Evolutionary conservation across 352 stramenopile species (phyloP), one percentile per base, ranked within the genome.

Genomic region (Labyrinthula sp.): DNA sequence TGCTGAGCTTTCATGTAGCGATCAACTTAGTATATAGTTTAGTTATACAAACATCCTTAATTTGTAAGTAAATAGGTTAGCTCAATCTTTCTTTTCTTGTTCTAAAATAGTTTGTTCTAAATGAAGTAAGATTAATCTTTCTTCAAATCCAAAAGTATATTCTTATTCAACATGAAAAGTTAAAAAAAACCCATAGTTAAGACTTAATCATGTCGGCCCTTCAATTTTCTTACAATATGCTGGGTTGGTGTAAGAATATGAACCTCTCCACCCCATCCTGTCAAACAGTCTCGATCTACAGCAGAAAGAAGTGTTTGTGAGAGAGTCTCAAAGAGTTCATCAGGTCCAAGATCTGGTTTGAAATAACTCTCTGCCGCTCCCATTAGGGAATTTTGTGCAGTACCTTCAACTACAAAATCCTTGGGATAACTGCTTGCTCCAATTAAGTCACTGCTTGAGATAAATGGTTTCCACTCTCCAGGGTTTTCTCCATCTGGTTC

Each of bases 321-420:
- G 26, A 98, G 68, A 18, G 85, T 94, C 66, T 99, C 89, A 64
- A 98, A 98, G 18, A 94, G 64, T 46, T 92, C 80, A 38, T 94
- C 78, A 20, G 77, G 69, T 57, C 89, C 74, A 75, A 95, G 76
- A 62, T 96, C 71, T 26, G 85, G 84, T 60, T 86, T 81, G 64
- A 89, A 97, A 30, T 97, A 68, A 48, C 82, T 89, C 62, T 98
- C 89, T 59, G 87, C 97, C 79, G 93, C 95, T 57, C 89, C 89
- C 60, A 94, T 93, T 43, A 97, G 71, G 60, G 92, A 92, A 38
- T 87, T 79, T 36, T 89, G 85, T 71, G 88, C 94, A 17, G 87
- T 97, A 41, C 89, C 89, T 3, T 72, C 74, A 26, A 96, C 88
- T 21, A 95, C 85, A 72, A 96, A 98, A 62, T 97, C 86, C 48